These are phyloP conservation scores for Atkinsonella hypoxylon DNA, from an alignment of 2,329 filamentous ascomycete genomes.

Conservation along the genomic window DNA sequence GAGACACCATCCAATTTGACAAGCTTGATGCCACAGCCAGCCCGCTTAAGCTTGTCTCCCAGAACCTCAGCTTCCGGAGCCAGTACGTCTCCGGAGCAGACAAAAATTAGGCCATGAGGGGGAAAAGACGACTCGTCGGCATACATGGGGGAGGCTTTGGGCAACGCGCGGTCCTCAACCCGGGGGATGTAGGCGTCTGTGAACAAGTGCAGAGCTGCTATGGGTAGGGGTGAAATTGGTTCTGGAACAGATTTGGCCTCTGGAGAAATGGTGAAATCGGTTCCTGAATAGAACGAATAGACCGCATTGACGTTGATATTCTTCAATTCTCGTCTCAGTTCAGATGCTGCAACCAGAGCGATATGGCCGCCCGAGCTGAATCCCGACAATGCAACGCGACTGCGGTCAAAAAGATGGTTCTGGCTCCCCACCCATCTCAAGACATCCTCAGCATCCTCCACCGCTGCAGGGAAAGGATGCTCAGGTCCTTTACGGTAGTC, in stretches of 20 bases:
- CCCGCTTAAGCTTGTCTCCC: conserved; percentile 11
- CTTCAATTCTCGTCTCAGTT: conserved; percentile 13
- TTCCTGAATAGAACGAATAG: conserved; percentile 31
- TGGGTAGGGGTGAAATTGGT: not conserved
- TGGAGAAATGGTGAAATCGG: conserved; percentile 19
- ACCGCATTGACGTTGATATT: conserved; percentile 36
- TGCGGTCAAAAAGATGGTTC: conserved; percentile 18
- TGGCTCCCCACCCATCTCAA: conserved; percentile 17
- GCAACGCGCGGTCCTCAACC: conserved; percentile 16
- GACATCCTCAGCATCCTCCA: conserved; percentile 24
- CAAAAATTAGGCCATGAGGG: conserved; percentile 19
- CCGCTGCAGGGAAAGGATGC: conserved; percentile 24
- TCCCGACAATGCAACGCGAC: conserved; percentile 30
- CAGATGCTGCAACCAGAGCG: conserved; percentile 20
- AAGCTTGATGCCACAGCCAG: conserved; percentile 7
- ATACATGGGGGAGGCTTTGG: conserved; percentile 22
- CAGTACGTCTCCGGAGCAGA: conserved; percentile 23
- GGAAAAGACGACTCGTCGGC: conserved; percentile 8
- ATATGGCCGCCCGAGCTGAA: conserved; percentile 35
- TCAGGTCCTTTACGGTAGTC: conserved; percentile 30
- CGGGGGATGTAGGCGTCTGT: conserved; percentile 20
- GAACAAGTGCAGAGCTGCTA: conserved; percentile 16
- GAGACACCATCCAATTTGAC: conserved; percentile 8
- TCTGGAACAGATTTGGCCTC: conserved; percentile 18
- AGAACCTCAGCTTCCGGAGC: conserved; percentile 22